Evolutionary conservation across 75 land plant species (phyloP), one percentile per base, ranked within the genome.

Genomic region (Selaginella tamariscina): DNA sequence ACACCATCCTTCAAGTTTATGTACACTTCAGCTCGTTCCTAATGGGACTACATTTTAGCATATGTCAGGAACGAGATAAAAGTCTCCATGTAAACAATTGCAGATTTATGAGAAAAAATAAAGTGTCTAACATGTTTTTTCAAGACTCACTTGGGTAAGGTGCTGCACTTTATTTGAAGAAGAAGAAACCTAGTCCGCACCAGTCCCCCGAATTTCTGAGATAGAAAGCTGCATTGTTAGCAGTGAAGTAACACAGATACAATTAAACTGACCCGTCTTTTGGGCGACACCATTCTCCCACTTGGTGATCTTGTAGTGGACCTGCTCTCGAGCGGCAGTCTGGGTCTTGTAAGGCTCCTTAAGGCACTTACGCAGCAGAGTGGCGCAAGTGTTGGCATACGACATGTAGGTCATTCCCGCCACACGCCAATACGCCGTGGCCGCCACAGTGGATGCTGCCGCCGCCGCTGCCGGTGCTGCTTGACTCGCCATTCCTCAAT

Each of bases 351-450:
- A 71, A 55, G 96, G 96, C 77, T 91, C 96, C 74, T 91, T 91
- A 70, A 85, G 84, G 74, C 88, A 88, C 64, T 72, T 75, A 32
- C 96, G 75, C 13, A 85, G 70, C 67, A 85, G 75, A 21, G 81
- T 80, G 32, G 96, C 91, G 63, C 96, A 91, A 24, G 81, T 59
- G 75, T 83, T 91, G 63, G 91, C 90, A 72, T 80, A 91, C 2
- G 71, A 68, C 0, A 83, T 75, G 74, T 91, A 91, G 15, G 96
- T 88, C 96, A 91, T 85, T 56, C 96, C 96, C 9, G 96, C 96
- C 27, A 88, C 73, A 56, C 96, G 77, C 96, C 96, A 91, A 72
- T 82, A 87, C 31, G 88, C 82, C 20, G 70, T 81, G 27, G 91
- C 88, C 56, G 83, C 85, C 21, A 54, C 68, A 26, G 66, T 30